These are phyloP conservation scores for Podila minutissima DNA, from an alignment of 192 early-diverging fungal species.

Conservation along the genomic window DNA sequence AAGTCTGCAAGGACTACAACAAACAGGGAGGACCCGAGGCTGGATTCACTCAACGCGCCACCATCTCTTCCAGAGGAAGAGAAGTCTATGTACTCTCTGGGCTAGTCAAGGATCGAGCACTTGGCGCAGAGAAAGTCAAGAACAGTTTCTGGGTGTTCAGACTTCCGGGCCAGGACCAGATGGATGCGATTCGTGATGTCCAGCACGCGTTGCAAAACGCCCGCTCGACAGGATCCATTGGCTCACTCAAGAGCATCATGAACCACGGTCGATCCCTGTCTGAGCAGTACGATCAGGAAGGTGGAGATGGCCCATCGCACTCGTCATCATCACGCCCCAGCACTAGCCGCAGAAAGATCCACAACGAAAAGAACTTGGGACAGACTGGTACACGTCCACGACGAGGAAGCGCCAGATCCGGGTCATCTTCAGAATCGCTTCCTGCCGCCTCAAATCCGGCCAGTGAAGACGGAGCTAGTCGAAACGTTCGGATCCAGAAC, in stretches of 20 bases:
- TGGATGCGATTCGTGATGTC: constrained; percentile 39
- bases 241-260: constrained; percentile 49
- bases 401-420: not conserved
- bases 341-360: constrained; percentile 9
- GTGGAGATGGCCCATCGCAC: not conserved
- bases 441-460: no score
- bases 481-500: no score
- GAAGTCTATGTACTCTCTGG: constrained; percentile 91
- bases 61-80: constrained; percentile 77
- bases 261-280: constrained; percentile 25
- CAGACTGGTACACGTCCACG: not conserved
- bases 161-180: constrained; percentile 54
- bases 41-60: constrained; percentile 85
- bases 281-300: constrained; percentile 1
- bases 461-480: no score
- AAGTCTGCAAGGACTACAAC: constrained; percentile 79
- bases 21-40: constrained; percentile 81
- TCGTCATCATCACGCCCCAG: not conserved
- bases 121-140: constrained; percentile 70
- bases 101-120: constrained; percentile 63
- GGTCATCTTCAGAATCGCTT: not conserved
- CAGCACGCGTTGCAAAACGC: constrained; percentile 24
- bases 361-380: not conserved
- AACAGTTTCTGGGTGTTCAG: constrained; percentile 85
- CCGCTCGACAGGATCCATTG: constrained; percentile 22